Evolutionary conservation across 208 protist species (phyloP).

Genomic region (Lotmaria passim): DNA sequence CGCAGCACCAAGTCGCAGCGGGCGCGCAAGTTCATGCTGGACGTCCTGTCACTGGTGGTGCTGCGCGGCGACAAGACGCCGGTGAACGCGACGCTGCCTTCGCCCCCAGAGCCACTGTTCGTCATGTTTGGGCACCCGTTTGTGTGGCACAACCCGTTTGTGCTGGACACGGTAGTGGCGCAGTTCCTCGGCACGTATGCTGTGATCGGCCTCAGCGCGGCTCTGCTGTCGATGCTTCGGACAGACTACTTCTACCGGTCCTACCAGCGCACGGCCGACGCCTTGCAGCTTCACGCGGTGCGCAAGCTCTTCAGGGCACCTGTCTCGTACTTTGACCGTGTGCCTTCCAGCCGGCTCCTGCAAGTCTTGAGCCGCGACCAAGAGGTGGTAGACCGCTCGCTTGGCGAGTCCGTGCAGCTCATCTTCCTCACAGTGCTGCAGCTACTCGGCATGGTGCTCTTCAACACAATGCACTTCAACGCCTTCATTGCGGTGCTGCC

Average conservation of each 20-base stretch:
- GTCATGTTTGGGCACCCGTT: constrained; percentile 21
- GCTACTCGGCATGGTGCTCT: constrained; percentile 59
- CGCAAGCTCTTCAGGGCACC: constrained; percentile 66
- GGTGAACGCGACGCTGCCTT: constrained; percentile 24
- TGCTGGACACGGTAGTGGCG: constrained; percentile 42
- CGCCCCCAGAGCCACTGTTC: constrained; percentile 18
- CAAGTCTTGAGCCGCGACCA: constrained; percentile 73
- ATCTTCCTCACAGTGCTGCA: constrained; percentile 66
- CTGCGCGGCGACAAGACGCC: constrained; percentile 30
- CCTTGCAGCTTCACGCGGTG: constrained; percentile 61
- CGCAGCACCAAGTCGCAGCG: constrained; percentile 45
- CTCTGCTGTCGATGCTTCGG: constrained; percentile 56
- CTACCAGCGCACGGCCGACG: constrained; percentile 61
- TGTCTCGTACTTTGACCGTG: constrained; percentile 80
- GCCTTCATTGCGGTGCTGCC: constrained; percentile 72
- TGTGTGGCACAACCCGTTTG: constrained; percentile 39
- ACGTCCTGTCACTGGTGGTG: constrained; percentile 34
- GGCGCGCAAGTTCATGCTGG: constrained; percentile 37
- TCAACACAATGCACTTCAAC: constrained; percentile 66
- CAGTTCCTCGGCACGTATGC: constrained; percentile 70
- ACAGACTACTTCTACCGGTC: constrained; percentile 64
- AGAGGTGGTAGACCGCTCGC: constrained; percentile 63
- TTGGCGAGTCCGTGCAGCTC: constrained; percentile 69
- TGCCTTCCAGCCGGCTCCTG: constrained; percentile 56
- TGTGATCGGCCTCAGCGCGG: constrained; percentile 54